Evolutionary conservation across 2,329 filamentous ascomycete species (phyloP).

Genomic region (Diaporthe australafricana): DNA sequence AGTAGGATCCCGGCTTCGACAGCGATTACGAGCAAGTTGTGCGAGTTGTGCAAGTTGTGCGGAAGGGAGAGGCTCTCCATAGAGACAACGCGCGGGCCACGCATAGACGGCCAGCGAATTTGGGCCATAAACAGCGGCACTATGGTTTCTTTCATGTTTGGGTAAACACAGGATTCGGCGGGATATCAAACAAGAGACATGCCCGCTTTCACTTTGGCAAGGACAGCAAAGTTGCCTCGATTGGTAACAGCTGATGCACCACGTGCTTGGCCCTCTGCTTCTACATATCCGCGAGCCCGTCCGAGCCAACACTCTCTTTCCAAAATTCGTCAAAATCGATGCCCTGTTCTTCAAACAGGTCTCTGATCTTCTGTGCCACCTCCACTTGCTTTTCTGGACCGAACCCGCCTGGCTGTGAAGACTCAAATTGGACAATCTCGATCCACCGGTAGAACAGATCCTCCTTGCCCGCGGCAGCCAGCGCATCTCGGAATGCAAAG

Average conservation of each 20-base stretch:
- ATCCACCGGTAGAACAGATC: conserved; percentile 93
- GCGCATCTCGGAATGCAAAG: conserved; percentile 80
- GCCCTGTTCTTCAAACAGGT: conserved; percentile 78
- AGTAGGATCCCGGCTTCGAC: conserved; percentile 4
- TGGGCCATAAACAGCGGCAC: conserved; percentile 19
- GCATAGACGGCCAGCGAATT: conserved; percentile 7
- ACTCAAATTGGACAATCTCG: conserved; percentile 90
- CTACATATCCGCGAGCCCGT: conserved; percentile 47
- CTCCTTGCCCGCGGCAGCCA: conserved; percentile 84
- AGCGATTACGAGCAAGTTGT: not conserved
- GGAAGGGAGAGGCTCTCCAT: not conserved
- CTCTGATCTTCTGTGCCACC: conserved; percentile 79
- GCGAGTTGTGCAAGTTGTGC: not conserved
- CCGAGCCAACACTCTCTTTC: conserved; percentile 68
- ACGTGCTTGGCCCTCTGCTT: not conserved
- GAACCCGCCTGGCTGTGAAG: conserved; percentile 82
- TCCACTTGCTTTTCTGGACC: conserved; percentile 77
- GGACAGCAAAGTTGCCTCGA: not conserved
- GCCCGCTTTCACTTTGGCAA: not conserved
- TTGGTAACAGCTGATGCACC: not conserved
- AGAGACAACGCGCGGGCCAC: not conserved
- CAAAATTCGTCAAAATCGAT: conserved; percentile 88
- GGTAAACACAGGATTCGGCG: conserved; percentile 4
- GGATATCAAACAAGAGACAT: not conserved
- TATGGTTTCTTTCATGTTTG: not conserved